Evolutionary conservation across 805 yeast species (phyloP), one percentile per base, ranked within the genome.

Genomic region (Ogataea zsoltii): DNA sequence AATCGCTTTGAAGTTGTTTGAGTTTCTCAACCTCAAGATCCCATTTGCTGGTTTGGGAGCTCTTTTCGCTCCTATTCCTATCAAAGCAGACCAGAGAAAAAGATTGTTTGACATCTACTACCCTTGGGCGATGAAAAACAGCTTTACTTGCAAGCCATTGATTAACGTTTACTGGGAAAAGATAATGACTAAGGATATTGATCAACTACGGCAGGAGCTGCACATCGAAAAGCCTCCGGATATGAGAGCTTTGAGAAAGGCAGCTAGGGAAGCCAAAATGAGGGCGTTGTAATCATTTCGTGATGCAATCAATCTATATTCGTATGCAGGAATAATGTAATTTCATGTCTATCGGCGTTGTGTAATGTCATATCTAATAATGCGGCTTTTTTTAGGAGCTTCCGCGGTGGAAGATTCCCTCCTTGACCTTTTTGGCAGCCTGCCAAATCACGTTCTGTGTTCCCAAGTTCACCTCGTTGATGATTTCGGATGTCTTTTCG

Each of bases 41-140:
- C 97, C 97, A 12, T 91, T 92, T 95, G 90, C 97, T 3, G 96
- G 96, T 0, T 63, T 94, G 41, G 97, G 97, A 0, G 91, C 96
- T 0, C 56, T 88, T n/a, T 77, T 89, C 52, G 96, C 97, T 3
- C 97, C 97, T 1, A 75, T 85, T 57, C 77, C 91, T 49, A 74
- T 92, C 46, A 82, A 78, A 44, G 66, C 74, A 2, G 70, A 75
- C 41, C 90, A 88, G 57, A 80, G 82, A 47, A 67, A 75, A 44
- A 70, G 91, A 40, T 73, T 92, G 51, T 69, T 77, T 46, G 77
- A 79, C 30, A 77, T 85, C 11, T 92, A 88, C 61, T 77, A 89
- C 54, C 96, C 96, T 2, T 90, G 96, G 97, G 96, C 95, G 2
- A 58, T 87, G 23, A 68, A 71, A 37, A 83, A 85, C 45, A 96